A percentile compares a stretch with the other conserved stretches of the same genome.
phyloP scores from a whole-genome alignment of 2,329 filamentous ascomycete genomes.

The Verticillium alfalfae region DNA sequence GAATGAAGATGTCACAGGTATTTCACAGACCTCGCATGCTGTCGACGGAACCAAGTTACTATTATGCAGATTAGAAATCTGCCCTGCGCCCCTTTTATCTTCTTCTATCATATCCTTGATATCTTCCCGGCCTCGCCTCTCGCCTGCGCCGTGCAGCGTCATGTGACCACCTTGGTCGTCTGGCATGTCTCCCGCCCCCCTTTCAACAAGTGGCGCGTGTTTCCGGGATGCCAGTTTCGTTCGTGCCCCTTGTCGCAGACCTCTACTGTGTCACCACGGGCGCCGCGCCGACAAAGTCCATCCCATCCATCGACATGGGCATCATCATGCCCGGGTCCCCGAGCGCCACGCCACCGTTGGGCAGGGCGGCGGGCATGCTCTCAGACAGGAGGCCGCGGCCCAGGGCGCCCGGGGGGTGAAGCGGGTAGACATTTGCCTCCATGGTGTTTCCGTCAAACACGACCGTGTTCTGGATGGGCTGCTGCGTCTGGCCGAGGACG shows the following conservation, averaged over 20 bases:
- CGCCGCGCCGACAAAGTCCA: constrained; percentile 6
- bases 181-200: too few species aligned
- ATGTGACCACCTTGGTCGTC: too few species aligned
- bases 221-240: background rate
- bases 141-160: too few species aligned
- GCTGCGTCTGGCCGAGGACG: constrained; percentile 82
- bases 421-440: constrained; percentile 71
- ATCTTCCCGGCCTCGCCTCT: too few species aligned
- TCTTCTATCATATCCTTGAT: too few species aligned
- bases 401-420: constrained; percentile 64
- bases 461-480: constrained; percentile 92
- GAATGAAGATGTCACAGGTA: too few species aligned
- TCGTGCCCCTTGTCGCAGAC: background rate
- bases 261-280: constrained; percentile 9
- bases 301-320: constrained; percentile 8
- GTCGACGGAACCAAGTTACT: too few species aligned
- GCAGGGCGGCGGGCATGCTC: constrained; percentile 5
- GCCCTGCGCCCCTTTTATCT: too few species aligned
- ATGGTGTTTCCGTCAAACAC: constrained; percentile 83
- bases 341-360: constrained; percentile 9
- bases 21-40: too few species aligned
- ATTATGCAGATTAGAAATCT: too few species aligned
- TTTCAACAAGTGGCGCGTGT: background rate
- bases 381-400: constrained; percentile 41
- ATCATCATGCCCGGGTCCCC: constrained; percentile 11